Conservation (phyloP, 345 rosid genomes). For the Luvunga scandens region DNA sequence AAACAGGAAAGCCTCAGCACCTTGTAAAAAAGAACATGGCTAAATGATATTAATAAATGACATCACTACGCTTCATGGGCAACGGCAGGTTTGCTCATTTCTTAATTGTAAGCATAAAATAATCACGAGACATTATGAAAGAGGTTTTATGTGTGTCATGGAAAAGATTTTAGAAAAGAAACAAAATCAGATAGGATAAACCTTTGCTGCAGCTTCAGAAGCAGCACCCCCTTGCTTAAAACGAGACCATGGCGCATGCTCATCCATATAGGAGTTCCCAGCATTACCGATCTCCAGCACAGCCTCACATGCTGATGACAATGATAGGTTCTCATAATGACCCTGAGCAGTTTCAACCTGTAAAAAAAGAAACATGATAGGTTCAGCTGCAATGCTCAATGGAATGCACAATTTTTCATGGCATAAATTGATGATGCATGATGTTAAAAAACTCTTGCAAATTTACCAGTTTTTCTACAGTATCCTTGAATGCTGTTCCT, state of each 20-base stretch:
- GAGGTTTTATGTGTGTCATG: neutral
- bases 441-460: slow-evolving; percentile 2
- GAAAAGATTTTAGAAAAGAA: neutral
- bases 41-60: neutral
- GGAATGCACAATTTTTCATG: neutral
- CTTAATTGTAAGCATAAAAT: neutral
- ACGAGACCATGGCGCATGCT: slow-evolving; percentile 79
- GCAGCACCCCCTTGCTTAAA: slow-evolving; percentile 86
- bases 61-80: neutral
- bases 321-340: slow-evolving; percentile 63
- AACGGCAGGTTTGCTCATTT: neutral
- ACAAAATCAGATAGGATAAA: slow-evolving; percentile 8
- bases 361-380: neutral
- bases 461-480: slow-evolving; percentile 65
- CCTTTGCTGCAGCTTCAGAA: slow-evolving; percentile 91
- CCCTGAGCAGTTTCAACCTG: slow-evolving; percentile 66
- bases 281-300: slow-evolving; percentile 84
- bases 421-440: neutral
- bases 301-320: slow-evolving; percentile 84
- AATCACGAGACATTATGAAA: neutral
- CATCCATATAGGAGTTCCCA: slow-evolving; percentile 83
- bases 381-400: neutral
- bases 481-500: slow-evolving; percentile 59
- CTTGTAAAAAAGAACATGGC: neutral
- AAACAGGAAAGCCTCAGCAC: neutral